A percentile compares a stretch with the other conserved stretches of the same genome.
Conservation (phyloP, 495 filamentous ascomycete species). For the Lineolata rhizophorae region DNA sequence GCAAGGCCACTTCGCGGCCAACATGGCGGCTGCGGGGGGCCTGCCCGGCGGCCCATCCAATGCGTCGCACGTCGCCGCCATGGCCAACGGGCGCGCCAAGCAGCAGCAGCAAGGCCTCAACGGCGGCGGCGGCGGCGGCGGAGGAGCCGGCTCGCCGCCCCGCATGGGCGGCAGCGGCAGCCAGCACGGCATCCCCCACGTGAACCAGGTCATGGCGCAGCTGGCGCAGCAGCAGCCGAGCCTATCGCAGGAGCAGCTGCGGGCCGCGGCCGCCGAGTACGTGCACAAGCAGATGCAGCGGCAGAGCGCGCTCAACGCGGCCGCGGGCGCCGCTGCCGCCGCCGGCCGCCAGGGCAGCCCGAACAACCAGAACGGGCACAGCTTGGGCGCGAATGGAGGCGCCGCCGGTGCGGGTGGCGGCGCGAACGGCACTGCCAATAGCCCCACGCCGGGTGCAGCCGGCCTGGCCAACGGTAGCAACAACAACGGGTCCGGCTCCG, state of each 20-base stretch:
- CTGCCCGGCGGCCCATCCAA: conserved; percentile 2
- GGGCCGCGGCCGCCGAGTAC: conserved; percentile 10
- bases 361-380: no score
- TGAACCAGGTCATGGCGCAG: conserved; percentile 12
- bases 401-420: no score
- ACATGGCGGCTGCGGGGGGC: conserved; percentile 11
- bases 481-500: no score
- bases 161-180: conserved; percentile 16
- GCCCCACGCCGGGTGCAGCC: no score
- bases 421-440: no score
- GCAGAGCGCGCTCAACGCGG: conserved; percentile 18
- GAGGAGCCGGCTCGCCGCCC: conserved; percentile 6
- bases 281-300: conserved; percentile 10
- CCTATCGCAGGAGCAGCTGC: conserved; percentile 12
- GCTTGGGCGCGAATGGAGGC: no score
- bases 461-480: no score
- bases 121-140: background rate
- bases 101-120: conserved; percentile 3
- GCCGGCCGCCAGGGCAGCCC: no score
- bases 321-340: conserved; percentile 11
- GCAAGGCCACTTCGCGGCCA: conserved; percentile 10
- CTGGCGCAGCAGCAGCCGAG: conserved; percentile 15
- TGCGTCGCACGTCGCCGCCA: conserved; percentile 9
- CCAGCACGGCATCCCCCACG: conserved; percentile 13
- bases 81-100: conserved; percentile 9